Evolutionary conservation across 2,329 filamentous ascomycete species (phyloP), one percentile per base, ranked within the genome.

Genomic region (Tolypocladium capitatum): DNA sequence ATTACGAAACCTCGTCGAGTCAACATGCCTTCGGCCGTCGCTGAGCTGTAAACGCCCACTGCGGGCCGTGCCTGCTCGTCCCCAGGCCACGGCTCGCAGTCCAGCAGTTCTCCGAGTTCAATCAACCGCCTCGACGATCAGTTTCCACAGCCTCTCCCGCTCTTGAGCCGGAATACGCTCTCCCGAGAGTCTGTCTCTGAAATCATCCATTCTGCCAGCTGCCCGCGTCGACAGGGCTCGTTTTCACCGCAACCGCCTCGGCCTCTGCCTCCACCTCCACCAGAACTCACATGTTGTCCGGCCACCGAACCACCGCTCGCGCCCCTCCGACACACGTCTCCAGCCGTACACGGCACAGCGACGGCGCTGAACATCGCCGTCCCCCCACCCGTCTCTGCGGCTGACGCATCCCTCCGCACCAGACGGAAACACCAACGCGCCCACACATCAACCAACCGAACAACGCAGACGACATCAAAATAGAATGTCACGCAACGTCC

Each of bases 31-130:
- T 80, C 75, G 81, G 81, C 83, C 75, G 73, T 84, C 83, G 83
- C 81, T 86, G 83, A 84, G 84, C 86, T 91, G 84, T 94, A 89
- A 90, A 87, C 78, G 71, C 78, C 81, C 81, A 83, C 84, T 89
- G 80, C 82, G 82, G 81, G 79, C 74, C 70, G 63, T 68, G 68
- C 63, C 63, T 63, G 49, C 47, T 58, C 61, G 27, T 45, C 38
- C 61, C 64, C 62, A 66, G 51, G 59, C 56, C 61, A 53, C 75
- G 78, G 79, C 78, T 77, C 78, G 81, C 79, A 89, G 86, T 87
- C 84, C 83, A 81, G 80, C 84, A 88, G 85, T 83, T 84, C 83
- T 81, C 73, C 80, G 83, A 88, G 75, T 73, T 76, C 70, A 64
- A 60, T 53, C 52, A 55, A 51, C 51, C 55, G 49, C 56, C 42